Conservation (phyloP, 352 stramenopile genomes). For the Thraustotheca clavata region DNA sequence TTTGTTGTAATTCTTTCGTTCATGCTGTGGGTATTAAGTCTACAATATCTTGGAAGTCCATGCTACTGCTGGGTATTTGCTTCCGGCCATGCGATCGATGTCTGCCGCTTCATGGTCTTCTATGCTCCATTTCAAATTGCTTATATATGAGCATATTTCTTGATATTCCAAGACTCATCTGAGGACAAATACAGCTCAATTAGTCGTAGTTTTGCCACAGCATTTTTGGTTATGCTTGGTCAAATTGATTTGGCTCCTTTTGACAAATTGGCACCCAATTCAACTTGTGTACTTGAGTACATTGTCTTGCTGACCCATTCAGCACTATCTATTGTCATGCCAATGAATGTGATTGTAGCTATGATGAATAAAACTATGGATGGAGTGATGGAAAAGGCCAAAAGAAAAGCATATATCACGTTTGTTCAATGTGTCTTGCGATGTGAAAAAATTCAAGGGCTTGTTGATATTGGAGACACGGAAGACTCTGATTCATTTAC, state of each 20-base stretch:
- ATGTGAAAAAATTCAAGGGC: neutral
- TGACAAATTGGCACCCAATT: neutral
- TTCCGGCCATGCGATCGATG: conserved; percentile 13
- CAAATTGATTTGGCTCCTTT: neutral
- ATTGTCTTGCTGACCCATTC: neutral
- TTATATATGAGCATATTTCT: neutral
- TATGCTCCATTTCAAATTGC: neutral
- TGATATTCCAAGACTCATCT: neutral
- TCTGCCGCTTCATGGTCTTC: conserved; percentile 5
- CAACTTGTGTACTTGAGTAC: neutral
- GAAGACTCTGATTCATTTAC: too few species aligned
- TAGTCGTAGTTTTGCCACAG: neutral
- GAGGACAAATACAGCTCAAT: neutral
- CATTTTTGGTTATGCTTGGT: conserved; percentile 5
- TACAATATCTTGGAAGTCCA: conserved; percentile 12
- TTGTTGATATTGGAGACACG: too few species aligned
- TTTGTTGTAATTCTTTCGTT: neutral
- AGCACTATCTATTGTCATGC: neutral
- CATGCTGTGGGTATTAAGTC: neutral
- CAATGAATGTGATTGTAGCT: conserved; percentile 10
- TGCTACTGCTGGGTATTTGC: neutral
- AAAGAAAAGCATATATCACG: neutral
- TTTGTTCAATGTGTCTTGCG: conserved; percentile 8
- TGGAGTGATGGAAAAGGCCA: conserved; percentile 6
- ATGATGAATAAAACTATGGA: conserved; percentile 17